Percentiles rank a stretch among this genome's conserved stretches.
phyloP scores from a whole-genome alignment of 2,329 filamentous ascomycete genomes.

The Monilinia fructicola region DNA sequence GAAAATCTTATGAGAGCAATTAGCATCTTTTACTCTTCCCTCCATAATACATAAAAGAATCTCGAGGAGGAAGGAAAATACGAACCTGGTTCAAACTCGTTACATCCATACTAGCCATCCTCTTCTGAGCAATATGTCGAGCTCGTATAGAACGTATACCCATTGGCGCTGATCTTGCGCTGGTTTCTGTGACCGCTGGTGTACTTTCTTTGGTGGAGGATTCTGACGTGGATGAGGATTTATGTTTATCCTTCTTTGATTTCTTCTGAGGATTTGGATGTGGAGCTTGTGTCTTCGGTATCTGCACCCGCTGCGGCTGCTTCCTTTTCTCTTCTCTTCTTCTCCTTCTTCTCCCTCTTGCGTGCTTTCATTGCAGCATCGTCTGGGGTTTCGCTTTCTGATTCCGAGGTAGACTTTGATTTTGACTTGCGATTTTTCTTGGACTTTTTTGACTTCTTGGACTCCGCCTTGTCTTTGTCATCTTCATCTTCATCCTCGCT shows the following conservation, averaged over 20 bases:
- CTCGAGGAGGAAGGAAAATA: not conserved
- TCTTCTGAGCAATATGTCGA: constrained; percentile 86
- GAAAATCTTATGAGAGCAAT: constrained; percentile 57
- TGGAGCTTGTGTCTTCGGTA: constrained; percentile 16
- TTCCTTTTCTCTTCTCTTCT: constrained; percentile 27
- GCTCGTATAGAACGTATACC: constrained; percentile 72
- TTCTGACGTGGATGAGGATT: constrained; percentile 38
- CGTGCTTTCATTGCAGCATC: constrained; percentile 2
- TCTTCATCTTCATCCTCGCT: constrained; percentile 46
- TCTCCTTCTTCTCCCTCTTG: constrained; percentile 23
- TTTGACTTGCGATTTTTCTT: constrained; percentile 33
- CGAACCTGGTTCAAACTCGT: constrained; percentile 75
- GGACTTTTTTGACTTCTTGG: constrained; percentile 41
- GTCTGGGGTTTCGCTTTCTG: not conserved
- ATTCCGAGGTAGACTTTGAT: constrained; percentile 9
- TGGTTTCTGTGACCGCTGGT: constrained; percentile 41
- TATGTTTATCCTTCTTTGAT: constrained; percentile 45
- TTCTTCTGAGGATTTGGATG: constrained; percentile 41
- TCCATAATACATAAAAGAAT: constrained; percentile 1
- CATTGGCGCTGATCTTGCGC: constrained; percentile 48
- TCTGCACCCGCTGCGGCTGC: constrained; percentile 5
- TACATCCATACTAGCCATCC: constrained; percentile 75
- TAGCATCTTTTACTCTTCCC: constrained; percentile 11
- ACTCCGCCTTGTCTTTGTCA: constrained; percentile 29
- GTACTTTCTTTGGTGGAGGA: constrained; percentile 34